Conservation (phyloP, 1,284 basidiomycete genomes). For the Leccinum angustisporum region DNA sequence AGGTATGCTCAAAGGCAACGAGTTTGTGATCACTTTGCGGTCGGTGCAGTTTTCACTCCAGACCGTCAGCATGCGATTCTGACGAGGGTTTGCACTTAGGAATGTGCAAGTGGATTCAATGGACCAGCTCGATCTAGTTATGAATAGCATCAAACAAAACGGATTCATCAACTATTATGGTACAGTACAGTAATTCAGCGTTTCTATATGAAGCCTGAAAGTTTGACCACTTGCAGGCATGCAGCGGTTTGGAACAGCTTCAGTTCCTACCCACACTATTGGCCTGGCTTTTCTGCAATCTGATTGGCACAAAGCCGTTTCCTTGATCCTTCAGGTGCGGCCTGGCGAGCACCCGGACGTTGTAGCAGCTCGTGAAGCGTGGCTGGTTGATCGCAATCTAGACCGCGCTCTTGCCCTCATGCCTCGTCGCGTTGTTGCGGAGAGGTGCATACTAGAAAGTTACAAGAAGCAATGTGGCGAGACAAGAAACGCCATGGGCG, state of each 20-base stretch:
- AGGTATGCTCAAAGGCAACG: conserved; percentile 95
- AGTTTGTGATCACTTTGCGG: conserved; percentile 93
- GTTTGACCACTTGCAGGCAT: conserved; percentile 61
- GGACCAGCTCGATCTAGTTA: conserved; percentile 71
- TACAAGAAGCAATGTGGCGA: conserved; percentile 81
- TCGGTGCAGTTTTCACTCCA: conserved; percentile 36
- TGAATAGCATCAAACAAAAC: conserved; percentile 78
- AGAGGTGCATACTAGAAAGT: conserved; percentile 88
- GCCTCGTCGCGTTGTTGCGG: conserved; percentile 89
- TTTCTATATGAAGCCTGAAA: conserved; percentile 7
- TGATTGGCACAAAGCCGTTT: conserved; percentile 86
- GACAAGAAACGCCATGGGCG: conserved; percentile 81
- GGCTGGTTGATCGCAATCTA: conserved; percentile 77
- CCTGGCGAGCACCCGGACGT: conserved; percentile 91
- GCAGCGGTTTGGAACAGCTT: conserved; percentile 98
- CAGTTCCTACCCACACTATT: conserved; percentile 92
- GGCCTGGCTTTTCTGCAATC: conserved; percentile 87
- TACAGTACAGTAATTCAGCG: conserved; percentile 31
- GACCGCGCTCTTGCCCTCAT: conserved; percentile 78
- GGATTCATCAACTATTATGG: conserved; percentile 99
- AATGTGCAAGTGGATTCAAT: conserved; percentile 78
- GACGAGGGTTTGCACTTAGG: conserved; percentile 42
- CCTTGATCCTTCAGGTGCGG: conserved; percentile 78
- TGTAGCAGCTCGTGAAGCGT: conserved; percentile 74
- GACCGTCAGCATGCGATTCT: background rate